phyloP scores from a whole-genome alignment of 2,329 filamentous ascomycete genomes.

The Delphinella strobiligena region DNA sequence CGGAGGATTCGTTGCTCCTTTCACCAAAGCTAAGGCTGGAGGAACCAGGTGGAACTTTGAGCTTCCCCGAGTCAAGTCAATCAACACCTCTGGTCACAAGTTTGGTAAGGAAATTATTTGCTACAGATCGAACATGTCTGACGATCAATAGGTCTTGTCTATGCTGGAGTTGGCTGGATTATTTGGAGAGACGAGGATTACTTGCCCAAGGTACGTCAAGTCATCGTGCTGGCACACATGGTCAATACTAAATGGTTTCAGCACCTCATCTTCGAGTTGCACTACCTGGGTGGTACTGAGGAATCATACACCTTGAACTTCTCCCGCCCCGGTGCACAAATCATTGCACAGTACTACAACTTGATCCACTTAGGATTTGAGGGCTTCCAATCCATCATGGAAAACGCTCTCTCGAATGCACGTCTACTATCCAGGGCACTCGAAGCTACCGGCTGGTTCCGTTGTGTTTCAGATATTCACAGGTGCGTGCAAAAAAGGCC shows the following conservation, averaged over 20 bases:
- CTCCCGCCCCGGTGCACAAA: conserved; percentile 55
- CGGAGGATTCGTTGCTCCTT: conserved; percentile 51
- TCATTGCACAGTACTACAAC: conserved; percentile 64
- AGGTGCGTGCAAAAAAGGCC: too few species aligned
- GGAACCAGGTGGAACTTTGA: conserved; percentile 52
- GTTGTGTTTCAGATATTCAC: conserved; percentile 54
- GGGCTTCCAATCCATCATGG: conserved; percentile 54
- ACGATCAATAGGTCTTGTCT: too few species aligned
- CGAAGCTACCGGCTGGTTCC: conserved; percentile 56
- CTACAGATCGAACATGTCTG: too few species aligned
- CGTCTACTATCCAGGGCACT: conserved; percentile 50
- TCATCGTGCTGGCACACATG: not conserved
- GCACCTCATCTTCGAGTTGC: conserved; percentile 57
- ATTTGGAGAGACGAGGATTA: conserved; percentile 54
- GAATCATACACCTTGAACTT: conserved; percentile 63
- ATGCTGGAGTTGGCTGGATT: conserved; percentile 59
- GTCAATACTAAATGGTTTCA: not conserved
- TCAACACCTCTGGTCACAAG: conserved; percentile 54
- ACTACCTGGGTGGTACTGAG: conserved; percentile 61
- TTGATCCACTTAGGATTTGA: conserved; percentile 56
- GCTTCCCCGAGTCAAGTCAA: conserved; percentile 50
- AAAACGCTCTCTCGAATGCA: conserved; percentile 54
- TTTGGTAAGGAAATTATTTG: too few species aligned
- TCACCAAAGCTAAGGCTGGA: conserved; percentile 43
- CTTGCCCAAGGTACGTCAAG: conserved; percentile 38